These are phyloP conservation scores for Penicillium verrucosum DNA, from an alignment of 2,329 filamentous ascomycete genomes.

Conservation along the genomic window DNA sequence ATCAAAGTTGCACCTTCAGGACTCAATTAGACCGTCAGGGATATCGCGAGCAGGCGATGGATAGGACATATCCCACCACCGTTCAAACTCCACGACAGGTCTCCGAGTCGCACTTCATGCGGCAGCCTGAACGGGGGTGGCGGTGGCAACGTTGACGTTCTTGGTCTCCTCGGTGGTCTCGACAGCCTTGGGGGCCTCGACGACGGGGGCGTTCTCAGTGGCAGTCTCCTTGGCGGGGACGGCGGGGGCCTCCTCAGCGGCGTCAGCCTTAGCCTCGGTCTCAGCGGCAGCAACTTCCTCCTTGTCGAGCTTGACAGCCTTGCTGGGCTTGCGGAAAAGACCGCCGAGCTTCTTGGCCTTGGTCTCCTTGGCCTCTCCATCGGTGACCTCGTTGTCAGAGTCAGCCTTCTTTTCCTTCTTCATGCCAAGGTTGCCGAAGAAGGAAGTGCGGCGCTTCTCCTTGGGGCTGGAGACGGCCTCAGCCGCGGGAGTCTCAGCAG, in stretches of 20 bases:
- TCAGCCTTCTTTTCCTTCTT: constrained; percentile 54
- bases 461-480: constrained; percentile 39
- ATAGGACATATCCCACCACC: constrained; percentile 41
- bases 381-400: constrained; percentile 47
- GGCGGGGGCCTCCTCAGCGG: constrained; percentile 25
- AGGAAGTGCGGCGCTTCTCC: constrained; percentile 52
- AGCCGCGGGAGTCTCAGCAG: constrained; percentile 29
- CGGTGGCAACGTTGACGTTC: constrained; percentile 32
- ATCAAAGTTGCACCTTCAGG: constrained; percentile 20
- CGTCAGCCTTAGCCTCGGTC: constrained; percentile 34
- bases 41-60: constrained; percentile 26
- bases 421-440: constrained; percentile 52
- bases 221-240: constrained; percentile 24
- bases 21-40: constrained; percentile 20
- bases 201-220: constrained; percentile 20
- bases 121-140: constrained; percentile 42
- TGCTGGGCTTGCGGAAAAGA: constrained; percentile 50
- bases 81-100: constrained; percentile 40
- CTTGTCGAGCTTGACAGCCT: constrained; percentile 46
- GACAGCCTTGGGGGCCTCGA: constrained; percentile 22
- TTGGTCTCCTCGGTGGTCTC: constrained; percentile 34
- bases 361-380: constrained; percentile 41
- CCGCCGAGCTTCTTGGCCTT: constrained; percentile 48
- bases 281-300: constrained; percentile 34
- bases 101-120: constrained; percentile 38